Evolutionary conservation across 305 asterid species (phyloP), one percentile per base, ranked within the genome.

Genomic region (Fraxinus sp.): DNA sequence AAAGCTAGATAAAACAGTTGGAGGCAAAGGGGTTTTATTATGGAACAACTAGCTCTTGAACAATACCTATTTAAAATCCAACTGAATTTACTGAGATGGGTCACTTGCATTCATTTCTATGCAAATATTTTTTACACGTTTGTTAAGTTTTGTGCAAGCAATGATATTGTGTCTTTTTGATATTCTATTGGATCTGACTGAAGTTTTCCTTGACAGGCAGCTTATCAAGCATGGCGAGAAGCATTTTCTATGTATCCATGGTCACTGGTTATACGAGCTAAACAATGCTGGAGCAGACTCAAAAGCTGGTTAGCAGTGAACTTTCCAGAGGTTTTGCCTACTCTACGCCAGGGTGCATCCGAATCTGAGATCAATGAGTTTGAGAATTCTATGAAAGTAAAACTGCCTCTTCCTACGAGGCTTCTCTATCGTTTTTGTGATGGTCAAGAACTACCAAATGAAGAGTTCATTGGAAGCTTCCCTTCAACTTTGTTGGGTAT

Each of bases 361-460:
- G 99, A 96, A 89, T 91, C 87, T 5, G 91, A 90, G 79, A 89
- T 96, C 14, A 84, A 77, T 39, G 86, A 85, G 83, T 86, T 94
- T 66, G 98, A 94, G 90, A 89, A 83, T 70, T 71, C 78, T 62
- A 84, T 96, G 92, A 90, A 91, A 84, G 79, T 96, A 30, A 92
- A 92, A 84, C 87, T 96, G 57, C 99, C 99, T 78, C 93, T 96
- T 85, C 95, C 98, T 7, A 91, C 98, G 0, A 88, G 98, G 85
- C 89, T 92, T 66, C 92, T 94, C 28, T 96, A 96, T 77, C 91
- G 98, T 59, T 88, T 96, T 64, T 92, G 93, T 85, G 92, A 96
- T 83, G 99, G 99, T 36, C 98, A 96, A 83, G 93, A 91, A 52
- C 86, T 86, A 35, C 90, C 86, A 32, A 41, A 75, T 39, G 90